A percentile compares a stretch with the other conserved stretches of the same genome.
Evolutionary conservation across 768 basidiomycete species (phyloP).

Genomic region (Tubosaeta sp.): DNA sequence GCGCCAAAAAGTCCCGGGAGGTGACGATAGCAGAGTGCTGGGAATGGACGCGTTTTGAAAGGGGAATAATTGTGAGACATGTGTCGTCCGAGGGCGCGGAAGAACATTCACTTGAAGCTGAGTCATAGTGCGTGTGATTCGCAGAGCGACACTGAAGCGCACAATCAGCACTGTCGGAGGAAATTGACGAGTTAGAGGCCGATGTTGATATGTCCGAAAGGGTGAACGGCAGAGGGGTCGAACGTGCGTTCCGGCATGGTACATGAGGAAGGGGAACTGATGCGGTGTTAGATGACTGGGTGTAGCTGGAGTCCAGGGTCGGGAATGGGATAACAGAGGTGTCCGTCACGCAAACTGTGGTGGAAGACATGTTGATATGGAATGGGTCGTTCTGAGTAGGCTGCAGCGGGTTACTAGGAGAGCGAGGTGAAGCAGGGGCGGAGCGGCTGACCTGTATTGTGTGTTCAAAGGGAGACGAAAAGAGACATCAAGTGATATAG

Average conservation of each 20-base stretch:
- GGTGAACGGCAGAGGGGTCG: slow-evolving; percentile 2
- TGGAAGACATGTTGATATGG: slow-evolving; percentile 15
- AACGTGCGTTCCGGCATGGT: slow-evolving; percentile 43
- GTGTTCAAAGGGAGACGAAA: slow-evolving; percentile 13
- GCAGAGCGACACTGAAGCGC: slow-evolving; percentile 2
- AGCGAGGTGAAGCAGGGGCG: neutral
- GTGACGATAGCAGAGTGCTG: slow-evolving; percentile 22
- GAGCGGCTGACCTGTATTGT: slow-evolving; percentile 5
- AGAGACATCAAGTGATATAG: slow-evolving; percentile 14
- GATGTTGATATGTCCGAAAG: slow-evolving; percentile 15
- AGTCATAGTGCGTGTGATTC: slow-evolving; percentile 19
- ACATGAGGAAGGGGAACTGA: slow-evolving; percentile 59
- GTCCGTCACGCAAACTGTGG: slow-evolving; percentile 23
- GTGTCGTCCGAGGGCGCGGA: slow-evolving; percentile 35
- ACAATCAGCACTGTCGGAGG: slow-evolving; percentile 6
- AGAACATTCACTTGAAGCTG: slow-evolving; percentile 34
- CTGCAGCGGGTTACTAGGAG: neutral
- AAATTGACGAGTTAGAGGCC: slow-evolving; percentile 1
- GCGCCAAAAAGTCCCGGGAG: slow-evolving; percentile 30
- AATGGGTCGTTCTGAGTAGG: slow-evolving; percentile 2
- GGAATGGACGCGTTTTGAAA: slow-evolving; percentile 35
- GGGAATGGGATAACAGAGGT: slow-evolving; percentile 27
- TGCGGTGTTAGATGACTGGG: slow-evolving; percentile 48
- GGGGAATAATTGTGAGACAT: slow-evolving; percentile 34
- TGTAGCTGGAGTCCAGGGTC: slow-evolving; percentile 19